Base-by-base conservation (phyloP, 805 yeast species). In the Starmerella apis region DNA sequence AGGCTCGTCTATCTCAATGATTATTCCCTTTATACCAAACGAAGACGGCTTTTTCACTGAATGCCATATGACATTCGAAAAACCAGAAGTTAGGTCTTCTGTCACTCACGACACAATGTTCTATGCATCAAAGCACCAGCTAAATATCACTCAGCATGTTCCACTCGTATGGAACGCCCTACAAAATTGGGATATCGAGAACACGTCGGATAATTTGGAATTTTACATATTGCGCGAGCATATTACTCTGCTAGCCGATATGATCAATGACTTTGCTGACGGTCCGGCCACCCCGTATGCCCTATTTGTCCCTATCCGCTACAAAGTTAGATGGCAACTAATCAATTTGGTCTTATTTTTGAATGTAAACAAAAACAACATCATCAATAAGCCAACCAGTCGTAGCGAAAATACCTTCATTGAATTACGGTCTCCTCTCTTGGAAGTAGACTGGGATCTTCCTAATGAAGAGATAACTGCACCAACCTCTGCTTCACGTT, bases 361-460 rank as follows among this genome's bases (percentile, higher is more conserved):
- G 50, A 88, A 88, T 63, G 81, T 86, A 24, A 92, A 92, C 63
- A 95, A 86, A 60, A 77, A 78, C 37, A 92, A 92, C 63, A 84
- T 92, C 59, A 80, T 92, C 56, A 83, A 87, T 64, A 84, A 86
- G 58, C 95, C 97, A 0, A 67, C 87, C 36, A 96, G 87, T 60
- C 79, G 83, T 58, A 77, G 76, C 47, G 92, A 82, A 53, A 92
- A 92, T 63, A 76, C 81, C 30, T 90, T 79, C 59, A 53, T 90
- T 3, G 78, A 90, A 0, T 71, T 90, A 52, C 78, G 77, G 54
- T 94, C 96, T 0, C 76, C 77, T 3, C 63, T 65, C 6, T 58
- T 88, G 23, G 60, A 63, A 2, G 55, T 80, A 1, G 67, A 70
- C 7, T 63, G 79, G 19, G 61, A 61, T 0, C 69, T 86, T 1